Base-by-base conservation (phyloP, 2,329 filamentous ascomycete species). In the Ophiognomonia clavigignenti-juglandacearum region DNA sequence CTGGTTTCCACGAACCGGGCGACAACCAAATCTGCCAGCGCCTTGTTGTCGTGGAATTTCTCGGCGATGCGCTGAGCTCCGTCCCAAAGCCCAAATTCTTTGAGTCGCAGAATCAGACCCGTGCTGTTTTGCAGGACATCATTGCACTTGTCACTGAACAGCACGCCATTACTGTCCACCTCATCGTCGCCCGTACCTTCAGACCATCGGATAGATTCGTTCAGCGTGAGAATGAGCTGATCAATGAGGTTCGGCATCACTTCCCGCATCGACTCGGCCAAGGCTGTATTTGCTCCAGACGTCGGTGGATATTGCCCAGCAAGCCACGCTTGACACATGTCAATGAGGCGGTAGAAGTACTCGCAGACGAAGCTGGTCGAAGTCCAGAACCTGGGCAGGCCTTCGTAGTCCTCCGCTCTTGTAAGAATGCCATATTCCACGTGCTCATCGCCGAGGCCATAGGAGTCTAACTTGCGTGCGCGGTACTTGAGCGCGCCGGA, bases 311-410 rank as follows among this genome's bases (percentile, higher is more conserved):
- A 69, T 53, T 74, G 67, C 43, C 74, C 68, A 39, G 73, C 69
- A 4, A 78, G 67, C 78, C 77, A 81, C 48, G 74, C 71, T 22
- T 74, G 69, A 32, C 73, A 73, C 16, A 85, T 71, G 53, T 83
- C 77, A 20, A 79, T 68, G 14, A 83, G 71, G 16, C 80, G 78
- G 58, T 80, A 78, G 11, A 74, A 58, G 52, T 83, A 83, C 61
- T 82, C 82, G 42, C 80, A 76, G 46, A 83, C 70, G 53, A 74
- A 80, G 36, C 70, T 65, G 54, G 78, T 81, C 14, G 88, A 90
- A 0, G 91, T 96, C 93, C 93, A 98, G 37, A 91, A 86, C 50
- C 88, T 83, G 0, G 85, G 80, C 8, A 96, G 73, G 10, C 75
- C 79, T 18, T 83, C 75, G 59, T 89, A 91, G 37, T 80, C 78